Percentiles rank a stretch among this genome's conserved stretches.
Evolutionary conservation across 1,139 yeast genomes (phyloP).

Genomic region (Fermentozyma sake): DNA sequence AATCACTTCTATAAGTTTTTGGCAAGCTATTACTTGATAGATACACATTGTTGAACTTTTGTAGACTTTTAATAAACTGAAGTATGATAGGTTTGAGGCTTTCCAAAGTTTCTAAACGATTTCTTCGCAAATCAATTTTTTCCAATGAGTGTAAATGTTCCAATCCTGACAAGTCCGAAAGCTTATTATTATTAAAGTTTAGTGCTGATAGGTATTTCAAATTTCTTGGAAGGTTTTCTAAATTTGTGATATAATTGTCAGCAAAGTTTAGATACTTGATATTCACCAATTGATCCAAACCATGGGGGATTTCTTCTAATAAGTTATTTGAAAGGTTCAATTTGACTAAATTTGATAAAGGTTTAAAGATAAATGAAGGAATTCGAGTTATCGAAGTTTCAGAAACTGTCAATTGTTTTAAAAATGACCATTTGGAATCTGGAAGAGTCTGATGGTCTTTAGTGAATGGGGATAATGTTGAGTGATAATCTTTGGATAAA

Average conservation of each 20-base stretch:
- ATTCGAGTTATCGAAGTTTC: slow-evolving; percentile 51
- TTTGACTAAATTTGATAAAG: slow-evolving; percentile 48
- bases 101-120: slow-evolving; percentile 31
- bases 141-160: slow-evolving; percentile 45
- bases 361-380: slow-evolving; percentile 43
- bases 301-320: slow-evolving; percentile 47
- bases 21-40: slow-evolving; percentile 44
- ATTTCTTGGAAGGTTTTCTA: slow-evolving; percentile 36
- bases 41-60: slow-evolving; percentile 29
- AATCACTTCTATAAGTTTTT: slow-evolving; percentile 48
- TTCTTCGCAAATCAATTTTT: slow-evolving; percentile 56
- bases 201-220: slow-evolving; percentile 44
- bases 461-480: slow-evolving; percentile 4
- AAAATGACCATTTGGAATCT: slow-evolving; percentile 47
- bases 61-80: slow-evolving; percentile 30
- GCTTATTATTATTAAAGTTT: slow-evolving; percentile 52
- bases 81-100: slow-evolving; percentile 33
- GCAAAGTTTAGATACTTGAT: slow-evolving; percentile 55
- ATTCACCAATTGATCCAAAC: slow-evolving; percentile 44
- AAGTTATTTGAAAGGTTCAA: slow-evolving; percentile 55
- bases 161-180: slow-evolving; percentile 43
- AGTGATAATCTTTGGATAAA: slow-evolving; percentile 6
- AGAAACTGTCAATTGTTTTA: slow-evolving; percentile 54
- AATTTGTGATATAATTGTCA: slow-evolving; percentile 44
- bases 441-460: slow-evolving; percentile 24